These are phyloP conservation scores for Dipteronia sinensis DNA, from an alignment of 345 rosid species.

Conservation along the genomic window DNA sequence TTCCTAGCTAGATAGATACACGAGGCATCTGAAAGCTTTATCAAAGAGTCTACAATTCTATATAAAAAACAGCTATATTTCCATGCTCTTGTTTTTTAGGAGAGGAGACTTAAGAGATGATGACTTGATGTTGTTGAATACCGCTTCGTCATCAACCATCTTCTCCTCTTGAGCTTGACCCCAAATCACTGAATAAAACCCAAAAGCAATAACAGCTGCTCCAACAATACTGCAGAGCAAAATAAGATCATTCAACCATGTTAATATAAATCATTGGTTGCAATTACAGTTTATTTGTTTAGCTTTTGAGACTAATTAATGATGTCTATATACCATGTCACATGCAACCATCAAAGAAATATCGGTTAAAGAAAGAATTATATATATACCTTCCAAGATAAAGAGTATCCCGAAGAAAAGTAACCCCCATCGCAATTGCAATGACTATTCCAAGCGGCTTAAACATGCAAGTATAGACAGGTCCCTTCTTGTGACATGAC, in stretches of 20 bases:
- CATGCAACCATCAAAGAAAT: too few relatives aligned
- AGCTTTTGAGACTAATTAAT: too few relatives aligned
- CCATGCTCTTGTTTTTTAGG: conserved; percentile 7
- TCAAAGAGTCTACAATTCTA: too few relatives aligned
- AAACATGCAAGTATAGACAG: conserved; percentile 35
- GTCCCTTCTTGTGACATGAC: conserved; percentile 31
- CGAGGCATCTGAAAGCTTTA: too few relatives aligned
- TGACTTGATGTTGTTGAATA: not conserved
- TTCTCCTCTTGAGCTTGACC: conserved; percentile 35
- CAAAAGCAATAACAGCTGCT: conserved; percentile 22
- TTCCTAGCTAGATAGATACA: too few relatives aligned
- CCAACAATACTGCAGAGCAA: conserved; percentile 29
- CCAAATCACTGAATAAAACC: conserved; percentile 44
- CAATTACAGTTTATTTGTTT: too few relatives aligned
- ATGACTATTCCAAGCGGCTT: conserved; percentile 41
- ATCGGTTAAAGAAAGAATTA: too few relatives aligned
- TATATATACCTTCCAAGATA: conserved; percentile 36
- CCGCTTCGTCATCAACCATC: too few relatives aligned
- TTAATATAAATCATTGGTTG: too few relatives aligned
- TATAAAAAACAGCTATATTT: too few relatives aligned
- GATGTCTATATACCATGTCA: too few relatives aligned
- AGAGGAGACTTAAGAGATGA: conserved; percentile 25
- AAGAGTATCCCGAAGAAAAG: conserved; percentile 40
- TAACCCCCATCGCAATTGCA: conserved; percentile 33
- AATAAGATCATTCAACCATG: too few relatives aligned